These are phyloP conservation scores for Tricholomella constricta DNA, from an alignment of 768 basidiomycete genomes.

Conservation along the genomic window DNA sequence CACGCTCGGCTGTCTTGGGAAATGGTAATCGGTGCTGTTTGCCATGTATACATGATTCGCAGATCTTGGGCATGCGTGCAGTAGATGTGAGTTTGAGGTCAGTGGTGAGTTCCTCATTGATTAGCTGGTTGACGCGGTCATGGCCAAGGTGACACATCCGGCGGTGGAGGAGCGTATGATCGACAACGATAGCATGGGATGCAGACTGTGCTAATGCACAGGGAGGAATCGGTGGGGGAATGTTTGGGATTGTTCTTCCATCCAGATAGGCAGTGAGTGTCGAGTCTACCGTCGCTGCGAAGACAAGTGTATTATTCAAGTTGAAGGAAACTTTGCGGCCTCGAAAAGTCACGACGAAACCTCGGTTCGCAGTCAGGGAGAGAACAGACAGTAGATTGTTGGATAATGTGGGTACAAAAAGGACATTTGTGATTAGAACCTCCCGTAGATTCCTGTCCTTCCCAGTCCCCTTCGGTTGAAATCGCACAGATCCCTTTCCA, in stretches of 20 bases:
- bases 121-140: background rate
- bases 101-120: background rate
- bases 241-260: background rate
- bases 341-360: background rate
- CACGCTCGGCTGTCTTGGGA: background rate
- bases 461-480: background rate
- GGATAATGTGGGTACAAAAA: background rate
- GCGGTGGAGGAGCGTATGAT: conserved; percentile 1
- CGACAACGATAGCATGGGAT: background rate
- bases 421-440: background rate
- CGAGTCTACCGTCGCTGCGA: background rate
- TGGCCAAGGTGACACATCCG: conserved; percentile 4
- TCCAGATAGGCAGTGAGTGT: conserved; percentile 4
- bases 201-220: background rate
- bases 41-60: conserved; percentile 5
- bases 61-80: background rate
- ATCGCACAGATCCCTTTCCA: conserved; percentile 7
- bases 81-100: background rate
- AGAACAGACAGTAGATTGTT: conserved; percentile 5
- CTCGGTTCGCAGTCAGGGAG: background rate
- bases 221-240: background rate
- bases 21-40: conserved; percentile 6
- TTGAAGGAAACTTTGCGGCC: conserved; percentile 6
- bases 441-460: background rate
- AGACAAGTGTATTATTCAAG: background rate